phyloP scores from a whole-genome alignment of 805 yeast species.

The Metschnikowia similis region DNA sequence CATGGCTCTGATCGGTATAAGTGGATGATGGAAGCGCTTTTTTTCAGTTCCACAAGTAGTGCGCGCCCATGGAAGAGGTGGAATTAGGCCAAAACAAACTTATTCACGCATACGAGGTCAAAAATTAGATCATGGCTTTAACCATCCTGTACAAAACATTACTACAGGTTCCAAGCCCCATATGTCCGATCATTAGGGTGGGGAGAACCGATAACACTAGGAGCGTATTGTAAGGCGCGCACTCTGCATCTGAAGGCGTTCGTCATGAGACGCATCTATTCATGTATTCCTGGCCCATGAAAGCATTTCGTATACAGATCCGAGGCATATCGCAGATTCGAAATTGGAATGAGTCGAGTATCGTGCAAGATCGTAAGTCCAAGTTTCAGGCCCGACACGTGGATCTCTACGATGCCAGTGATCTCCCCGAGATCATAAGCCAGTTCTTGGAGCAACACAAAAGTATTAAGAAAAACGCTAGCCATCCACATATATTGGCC shows the following conservation, averaged over 20 bases:
- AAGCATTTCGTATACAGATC: background rate
- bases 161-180: too few species aligned
- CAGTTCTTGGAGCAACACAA: conserved; percentile 45
- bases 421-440: conserved; percentile 41
- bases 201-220: background rate
- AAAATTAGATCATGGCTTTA: background rate
- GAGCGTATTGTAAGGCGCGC: background rate
- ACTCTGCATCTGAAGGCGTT: background rate
- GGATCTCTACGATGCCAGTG: conserved; percentile 31
- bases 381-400: conserved; percentile 63
- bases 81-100: background rate
- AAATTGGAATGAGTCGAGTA: conserved; percentile 29
- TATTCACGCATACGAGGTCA: background rate
- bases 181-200: background rate
- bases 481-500: conserved; percentile 72
- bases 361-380: conserved; percentile 50
- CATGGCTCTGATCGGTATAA: conserved; percentile 42
- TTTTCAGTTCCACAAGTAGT: conserved; percentile 1
- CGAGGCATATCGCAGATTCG: conserved; percentile 9
- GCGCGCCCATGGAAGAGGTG: conserved; percentile 1
- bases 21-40: background rate
- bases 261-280: background rate
- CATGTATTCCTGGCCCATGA: background rate
- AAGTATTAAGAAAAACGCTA: conserved; percentile 46
- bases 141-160: too few species aligned